Base-by-base conservation (phyloP, 2,329 filamentous ascomycete species). In the Periconia macrospinosa region DNA sequence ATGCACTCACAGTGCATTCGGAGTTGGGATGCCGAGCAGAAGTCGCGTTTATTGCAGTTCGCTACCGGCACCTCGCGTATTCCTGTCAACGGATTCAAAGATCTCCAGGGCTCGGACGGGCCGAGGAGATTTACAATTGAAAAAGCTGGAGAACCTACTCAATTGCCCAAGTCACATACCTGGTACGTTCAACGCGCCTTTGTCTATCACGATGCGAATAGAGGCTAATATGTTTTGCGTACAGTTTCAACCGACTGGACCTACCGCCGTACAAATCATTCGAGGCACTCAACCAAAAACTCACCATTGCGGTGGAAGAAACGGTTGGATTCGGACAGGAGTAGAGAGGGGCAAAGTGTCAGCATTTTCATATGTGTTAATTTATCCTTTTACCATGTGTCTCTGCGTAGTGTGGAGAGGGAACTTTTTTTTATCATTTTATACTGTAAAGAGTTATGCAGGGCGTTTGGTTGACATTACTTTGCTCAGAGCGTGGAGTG, bases 321-420 rank as follows among this genome's bases (percentile, higher is more conserved):
- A 99, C 94, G 0, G 92, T 99, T 81, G 94, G 94, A 58, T 99
- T 99, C 73, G 94, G 94, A 61, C 94, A 99, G 79, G 94, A 99
- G 80, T 99, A 72, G 59, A 59, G 3, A 30, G 43, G 2, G 43
- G 23, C 33, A n/a, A 37, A 10, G 33, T 37, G 33, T n/a, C 6
- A 37, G 11, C 15, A n/a, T 37, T 14, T n/a, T n/a, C 15, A n/a
- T 37, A n/a, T 13, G 5, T 37, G 33, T 37, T 13, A 5, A n/a
- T 14, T 3, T 13, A 13, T 37, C 11, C 11, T 37, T n/a, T n/a
- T 37, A n/a, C 15, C 11, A 37, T 13, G 15, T 37, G 5, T 37
- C 33, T 37, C 33, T n/a, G 33, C 3, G 33, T 37, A 13, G 15
- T 37, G 33, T 13, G 33, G 11, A n/a, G 33, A 14, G 33, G 33